Conservation (phyloP, 2,329 filamentous ascomycete genomes). For the Alternaria postmessia region DNA sequence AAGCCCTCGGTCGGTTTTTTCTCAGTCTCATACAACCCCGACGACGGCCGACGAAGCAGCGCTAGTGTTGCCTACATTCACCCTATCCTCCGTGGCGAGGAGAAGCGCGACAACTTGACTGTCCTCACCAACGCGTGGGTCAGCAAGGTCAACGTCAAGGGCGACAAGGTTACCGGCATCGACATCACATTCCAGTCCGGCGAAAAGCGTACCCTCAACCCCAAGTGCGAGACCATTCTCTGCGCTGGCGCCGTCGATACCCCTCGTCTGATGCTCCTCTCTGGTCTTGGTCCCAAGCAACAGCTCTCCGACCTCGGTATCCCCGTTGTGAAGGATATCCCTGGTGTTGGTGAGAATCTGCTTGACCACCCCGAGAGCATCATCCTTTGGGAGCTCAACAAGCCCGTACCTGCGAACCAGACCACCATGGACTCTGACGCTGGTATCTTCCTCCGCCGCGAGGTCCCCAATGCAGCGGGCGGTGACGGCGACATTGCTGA, state of each 20-base stretch:
- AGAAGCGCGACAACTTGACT: slow-evolving; percentile 83
- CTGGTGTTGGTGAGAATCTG: slow-evolving; percentile 70
- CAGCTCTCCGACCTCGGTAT: slow-evolving; percentile 58
- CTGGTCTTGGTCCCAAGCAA: slow-evolving; percentile 59
- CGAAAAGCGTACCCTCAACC: slow-evolving; percentile 62
- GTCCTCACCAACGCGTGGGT: slow-evolving; percentile 90
- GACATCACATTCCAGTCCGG: slow-evolving; percentile 71
- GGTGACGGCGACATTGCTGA: slow-evolving; percentile 80
- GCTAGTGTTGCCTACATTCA: slow-evolving; percentile 93
- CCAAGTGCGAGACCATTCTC: slow-evolving; percentile 79
- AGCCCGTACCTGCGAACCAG: slow-evolving; percentile 77
- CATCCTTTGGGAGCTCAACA: slow-evolving; percentile 81
- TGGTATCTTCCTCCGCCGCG: slow-evolving; percentile 84
- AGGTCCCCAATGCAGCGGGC: slow-evolving; percentile 72
- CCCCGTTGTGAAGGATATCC: slow-evolving; percentile 66
- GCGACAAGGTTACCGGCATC: slow-evolving; percentile 76
- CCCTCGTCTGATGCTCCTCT: slow-evolving; percentile 68
- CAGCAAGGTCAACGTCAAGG: slow-evolving; percentile 76
- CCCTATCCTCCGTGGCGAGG: slow-evolving; percentile 83
- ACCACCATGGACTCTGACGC: slow-evolving; percentile 93
- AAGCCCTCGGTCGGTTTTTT: slow-evolving; percentile 87
- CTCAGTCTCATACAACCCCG: slow-evolving; percentile 89
- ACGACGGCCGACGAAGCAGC: slow-evolving; percentile 82
- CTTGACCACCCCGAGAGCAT: slow-evolving; percentile 72
- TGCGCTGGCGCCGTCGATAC: slow-evolving; percentile 84